phyloP scores from a whole-genome alignment of 1,284 basidiomycete species.

The Termitomyces sp. region DNA sequence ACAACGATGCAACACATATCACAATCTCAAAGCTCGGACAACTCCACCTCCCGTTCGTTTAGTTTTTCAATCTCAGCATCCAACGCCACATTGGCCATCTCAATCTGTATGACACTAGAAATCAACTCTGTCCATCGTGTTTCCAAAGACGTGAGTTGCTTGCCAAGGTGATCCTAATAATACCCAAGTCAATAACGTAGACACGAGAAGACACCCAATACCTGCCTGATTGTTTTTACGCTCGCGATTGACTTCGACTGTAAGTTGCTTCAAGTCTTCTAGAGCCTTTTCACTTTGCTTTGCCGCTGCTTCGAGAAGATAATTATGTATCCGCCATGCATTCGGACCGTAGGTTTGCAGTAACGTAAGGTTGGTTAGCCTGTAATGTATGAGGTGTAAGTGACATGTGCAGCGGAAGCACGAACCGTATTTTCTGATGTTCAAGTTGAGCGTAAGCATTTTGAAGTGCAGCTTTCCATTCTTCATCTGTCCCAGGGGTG shows the following conservation, averaged over 20 bases:
- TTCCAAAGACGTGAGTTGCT: conserved; percentile 74
- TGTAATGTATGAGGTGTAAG: conserved; percentile 24
- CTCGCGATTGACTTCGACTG: conserved; percentile 80
- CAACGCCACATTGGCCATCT: conserved; percentile 86
- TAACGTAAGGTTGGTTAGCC: conserved; percentile 81
- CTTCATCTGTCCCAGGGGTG: conserved; percentile 64
- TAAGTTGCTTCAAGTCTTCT: conserved; percentile 68
- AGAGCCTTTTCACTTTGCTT: conserved; percentile 70
- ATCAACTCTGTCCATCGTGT: conserved; percentile 87
- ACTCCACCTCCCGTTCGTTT: conserved; percentile 51
- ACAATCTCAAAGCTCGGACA: conserved; percentile 37
- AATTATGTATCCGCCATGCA: conserved; percentile 89
- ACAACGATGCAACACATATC: conserved; percentile 14
- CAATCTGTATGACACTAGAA: conserved; percentile 82
- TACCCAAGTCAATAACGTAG: background rate
- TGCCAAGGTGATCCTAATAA: conserved; percentile 64
- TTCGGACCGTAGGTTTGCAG: conserved; percentile 87
- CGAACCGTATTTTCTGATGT: conserved; percentile 85
- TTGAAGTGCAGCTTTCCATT: conserved; percentile 74
- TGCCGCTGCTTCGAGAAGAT: conserved; percentile 75
- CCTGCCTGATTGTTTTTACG: conserved; percentile 81
- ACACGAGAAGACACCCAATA: conserved; percentile 7
- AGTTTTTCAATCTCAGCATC: conserved; percentile 67
- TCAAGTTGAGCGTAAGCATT: conserved; percentile 86
- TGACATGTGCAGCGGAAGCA: conserved; percentile 1